phyloP scores from a whole-genome alignment of 2,329 filamentous ascomycete species.

The Clonostachys sp. region DNA sequence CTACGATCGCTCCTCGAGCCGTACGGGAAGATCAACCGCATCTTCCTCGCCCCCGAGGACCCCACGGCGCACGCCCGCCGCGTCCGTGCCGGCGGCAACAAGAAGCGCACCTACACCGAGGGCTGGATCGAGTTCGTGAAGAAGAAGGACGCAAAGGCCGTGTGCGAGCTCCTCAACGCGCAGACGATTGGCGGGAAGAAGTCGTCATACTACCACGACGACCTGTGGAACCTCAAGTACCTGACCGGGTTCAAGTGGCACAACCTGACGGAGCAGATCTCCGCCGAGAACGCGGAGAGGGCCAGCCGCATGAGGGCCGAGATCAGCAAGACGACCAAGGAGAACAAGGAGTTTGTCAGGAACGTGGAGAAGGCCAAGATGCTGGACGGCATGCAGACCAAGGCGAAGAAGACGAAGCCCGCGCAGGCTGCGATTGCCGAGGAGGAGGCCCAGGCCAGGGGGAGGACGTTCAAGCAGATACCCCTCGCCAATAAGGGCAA shows the following conservation, averaged over 20 bases:
- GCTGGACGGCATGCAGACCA: conserved; percentile 67
- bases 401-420: conserved; percentile 33
- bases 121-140: conserved; percentile 81
- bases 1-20: conserved; percentile 70
- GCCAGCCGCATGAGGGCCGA: conserved; percentile 72
- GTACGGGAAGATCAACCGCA: conserved; percentile 71
- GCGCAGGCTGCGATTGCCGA: too few species aligned
- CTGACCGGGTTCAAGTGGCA: conserved; percentile 82
- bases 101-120: conserved; percentile 76
- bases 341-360: conserved; percentile 77
- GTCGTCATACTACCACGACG: conserved; percentile 76
- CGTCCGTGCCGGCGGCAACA: conserved; percentile 72
- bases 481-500: conserved; percentile 47
- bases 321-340: conserved; percentile 68
- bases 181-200: conserved; percentile 80
- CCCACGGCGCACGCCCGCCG: conserved; percentile 60
- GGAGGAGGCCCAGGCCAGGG: conserved; percentile 20
- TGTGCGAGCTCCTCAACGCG: conserved; percentile 71
- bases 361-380: conserved; percentile 80
- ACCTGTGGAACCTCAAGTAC: conserved; percentile 82
- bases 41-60: conserved; percentile 77
- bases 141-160: conserved; percentile 74
- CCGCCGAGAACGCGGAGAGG: conserved; percentile 76
- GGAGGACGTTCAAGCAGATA: conserved; percentile 61
- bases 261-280: conserved; percentile 70